Conservation (phyloP, 805 yeast species). For the Ogataea pini region DNA sequence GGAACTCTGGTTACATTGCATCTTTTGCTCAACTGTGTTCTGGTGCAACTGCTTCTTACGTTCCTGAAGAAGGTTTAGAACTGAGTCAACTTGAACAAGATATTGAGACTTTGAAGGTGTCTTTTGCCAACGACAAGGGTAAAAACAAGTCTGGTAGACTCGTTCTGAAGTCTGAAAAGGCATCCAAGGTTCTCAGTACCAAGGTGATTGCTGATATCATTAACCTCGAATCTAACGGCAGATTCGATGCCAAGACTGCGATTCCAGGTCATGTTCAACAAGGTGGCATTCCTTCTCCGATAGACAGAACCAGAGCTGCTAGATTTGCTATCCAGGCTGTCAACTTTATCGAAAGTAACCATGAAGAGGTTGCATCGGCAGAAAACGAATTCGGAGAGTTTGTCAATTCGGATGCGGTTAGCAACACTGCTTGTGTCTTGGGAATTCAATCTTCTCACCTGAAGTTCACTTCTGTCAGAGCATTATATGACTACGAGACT, state of each 20-base stretch:
- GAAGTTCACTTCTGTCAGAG: slow-evolving; percentile 69
- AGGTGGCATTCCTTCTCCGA: slow-evolving; percentile 75
- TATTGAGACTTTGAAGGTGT: slow-evolving; percentile 57
- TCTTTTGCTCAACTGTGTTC: slow-evolving; percentile 65
- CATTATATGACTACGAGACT: slow-evolving; percentile 85
- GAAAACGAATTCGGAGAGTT: slow-evolving; percentile 35
- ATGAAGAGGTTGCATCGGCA: slow-evolving; percentile 19
- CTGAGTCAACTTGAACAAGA: slow-evolving; percentile 65
- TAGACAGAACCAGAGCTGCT: slow-evolving; percentile 75
- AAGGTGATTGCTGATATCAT: slow-evolving; percentile 71
- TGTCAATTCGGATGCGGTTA: slow-evolving; percentile 28
- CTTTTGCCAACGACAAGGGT: slow-evolving; percentile 63
- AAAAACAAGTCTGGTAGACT: slow-evolving; percentile 68
- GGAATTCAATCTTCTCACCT: slow-evolving; percentile 82
- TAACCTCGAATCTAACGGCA: slow-evolving; percentile 59
- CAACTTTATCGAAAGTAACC: slow-evolving; percentile 58
- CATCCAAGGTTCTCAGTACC: slow-evolving; percentile 66
- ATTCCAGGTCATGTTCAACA: slow-evolving; percentile 88
- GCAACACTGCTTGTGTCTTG: slow-evolving; percentile 72
- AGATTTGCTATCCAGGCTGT: slow-evolving; percentile 71
- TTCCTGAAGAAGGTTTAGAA: slow-evolving; percentile 70
- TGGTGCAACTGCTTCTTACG: slow-evolving; percentile 74
- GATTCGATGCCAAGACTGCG: slow-evolving; percentile 77
- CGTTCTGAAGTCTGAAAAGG: slow-evolving; percentile 65
- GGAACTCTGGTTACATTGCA: slow-evolving; percentile 79